A percentile compares a stretch with the other conserved stretches of the same genome.
Conservation (phyloP, 1,284 basidiomycete species). For the Wallemia mellicola region DNA sequence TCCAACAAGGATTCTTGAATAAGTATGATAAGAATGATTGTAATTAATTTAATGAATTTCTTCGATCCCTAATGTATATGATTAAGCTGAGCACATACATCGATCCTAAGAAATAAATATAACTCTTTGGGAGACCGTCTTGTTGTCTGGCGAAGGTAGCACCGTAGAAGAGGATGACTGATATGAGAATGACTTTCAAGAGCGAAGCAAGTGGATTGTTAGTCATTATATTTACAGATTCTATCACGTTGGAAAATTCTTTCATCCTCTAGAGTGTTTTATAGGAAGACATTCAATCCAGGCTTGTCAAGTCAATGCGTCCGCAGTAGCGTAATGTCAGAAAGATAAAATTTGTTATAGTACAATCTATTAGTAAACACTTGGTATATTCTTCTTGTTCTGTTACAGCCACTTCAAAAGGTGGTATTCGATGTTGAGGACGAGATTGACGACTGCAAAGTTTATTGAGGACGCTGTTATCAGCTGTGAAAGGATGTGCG, state of each 20-base stretch:
- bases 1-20: constrained; percentile 68
- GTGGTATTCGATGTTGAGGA: not conserved
- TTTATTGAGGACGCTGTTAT: not conserved
- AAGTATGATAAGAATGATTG: constrained; percentile 9
- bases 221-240: not conserved
- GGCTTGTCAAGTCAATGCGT: too few species aligned
- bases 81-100: not conserved
- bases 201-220: not conserved
- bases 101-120: not conserved
- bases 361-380: too few species aligned
- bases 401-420: not conserved
- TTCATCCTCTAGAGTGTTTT: too few species aligned
- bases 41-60: not conserved
- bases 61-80: not conserved
- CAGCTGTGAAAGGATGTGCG: not conserved
- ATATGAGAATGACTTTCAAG: not conserved
- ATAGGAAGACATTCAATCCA: too few species aligned
- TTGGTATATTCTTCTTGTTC: too few species aligned
- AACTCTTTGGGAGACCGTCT: not conserved
- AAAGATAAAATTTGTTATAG: too few species aligned
- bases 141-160: not conserved
- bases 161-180: not conserved
- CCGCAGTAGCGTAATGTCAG: too few species aligned
- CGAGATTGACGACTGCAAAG: not conserved
- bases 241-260: not conserved